Evolutionary conservation across 1,139 yeast genomes (phyloP).

Genomic region (Debaryomyces nepalensis): DNA sequence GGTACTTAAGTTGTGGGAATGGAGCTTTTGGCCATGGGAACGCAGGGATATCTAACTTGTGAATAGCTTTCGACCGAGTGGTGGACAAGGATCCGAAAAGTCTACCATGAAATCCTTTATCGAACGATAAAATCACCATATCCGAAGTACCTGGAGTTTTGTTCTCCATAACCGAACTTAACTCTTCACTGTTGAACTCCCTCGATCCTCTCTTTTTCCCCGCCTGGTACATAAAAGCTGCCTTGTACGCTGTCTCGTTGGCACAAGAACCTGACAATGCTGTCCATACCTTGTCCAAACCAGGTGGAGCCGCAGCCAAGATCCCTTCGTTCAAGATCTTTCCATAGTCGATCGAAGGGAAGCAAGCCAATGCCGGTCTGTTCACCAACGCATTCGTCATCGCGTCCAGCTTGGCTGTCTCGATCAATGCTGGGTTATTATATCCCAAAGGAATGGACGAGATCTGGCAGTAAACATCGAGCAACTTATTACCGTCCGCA

Average conservation of each 20-base stretch:
- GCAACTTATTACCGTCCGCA: constrained; percentile 66
- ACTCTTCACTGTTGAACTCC: constrained; percentile 60
- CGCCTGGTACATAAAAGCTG: constrained; percentile 77
- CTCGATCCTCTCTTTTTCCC: constrained; percentile 58
- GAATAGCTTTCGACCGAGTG: constrained; percentile 76
- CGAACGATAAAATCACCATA: constrained; percentile 68
- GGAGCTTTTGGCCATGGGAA: constrained; percentile 81
- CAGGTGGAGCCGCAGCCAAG: constrained; percentile 71
- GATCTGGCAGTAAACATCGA: constrained; percentile 74
- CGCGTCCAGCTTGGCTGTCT: constrained; percentile 64
- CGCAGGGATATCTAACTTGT: constrained; percentile 76
- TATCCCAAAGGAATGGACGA: constrained; percentile 77
- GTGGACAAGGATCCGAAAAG: constrained; percentile 74
- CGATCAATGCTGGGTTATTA: constrained; percentile 70
- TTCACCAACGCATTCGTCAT: constrained; percentile 71
- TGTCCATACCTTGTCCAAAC: constrained; percentile 67
- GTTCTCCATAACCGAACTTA: constrained; percentile 66
- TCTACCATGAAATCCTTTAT: constrained; percentile 77
- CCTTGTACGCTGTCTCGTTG: constrained; percentile 76
- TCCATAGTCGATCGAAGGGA: constrained; percentile 62
- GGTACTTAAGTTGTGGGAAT: constrained; percentile 68
- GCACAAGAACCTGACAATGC: constrained; percentile 78
- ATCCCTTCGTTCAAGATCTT: constrained; percentile 58
- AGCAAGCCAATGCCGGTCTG: constrained; percentile 78
- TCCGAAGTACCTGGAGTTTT: constrained; percentile 70